These are phyloP conservation scores for Lecanicillium sp. DNA, from an alignment of 2,329 filamentous ascomycete species.

Conservation along the genomic window DNA sequence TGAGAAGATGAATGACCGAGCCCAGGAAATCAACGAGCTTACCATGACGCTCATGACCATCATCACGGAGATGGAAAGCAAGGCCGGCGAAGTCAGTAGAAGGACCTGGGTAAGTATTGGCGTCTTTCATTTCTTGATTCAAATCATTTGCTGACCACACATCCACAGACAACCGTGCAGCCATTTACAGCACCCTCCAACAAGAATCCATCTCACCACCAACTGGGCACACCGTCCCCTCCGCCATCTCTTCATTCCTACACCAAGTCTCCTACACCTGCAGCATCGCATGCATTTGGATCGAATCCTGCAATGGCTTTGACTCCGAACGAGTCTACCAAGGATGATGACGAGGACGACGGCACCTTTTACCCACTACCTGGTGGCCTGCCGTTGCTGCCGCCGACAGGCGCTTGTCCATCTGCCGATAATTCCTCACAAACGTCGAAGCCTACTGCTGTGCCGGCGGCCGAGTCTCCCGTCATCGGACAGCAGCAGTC, in stretches of 20 bases:
- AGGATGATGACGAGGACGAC: conserved; percentile 5
- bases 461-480: conserved; percentile 1
- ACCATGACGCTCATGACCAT: conserved; percentile 68
- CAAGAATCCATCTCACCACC: neutral
- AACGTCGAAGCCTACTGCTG: conserved; percentile 3
- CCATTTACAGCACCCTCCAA: conserved; percentile 2
- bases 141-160: too few relatives aligned
- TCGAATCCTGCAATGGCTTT: neutral
- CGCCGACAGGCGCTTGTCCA: conserved; percentile 1
- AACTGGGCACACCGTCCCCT: conserved; percentile 1
- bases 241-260: conserved; percentile 5
- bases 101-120: conserved; percentile 56
- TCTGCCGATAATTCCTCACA: neutral
- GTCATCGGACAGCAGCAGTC: neutral
- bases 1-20: conserved; percentile 64
- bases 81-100: conserved; percentile 75
- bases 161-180: too few relatives aligned
- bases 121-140: too few relatives aligned
- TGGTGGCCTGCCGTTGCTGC: conserved; percentile 6
- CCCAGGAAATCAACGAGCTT: conserved; percentile 58
- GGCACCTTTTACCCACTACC: conserved; percentile 7
- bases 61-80: conserved; percentile 76
- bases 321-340: conserved; percentile 6
- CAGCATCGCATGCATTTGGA: neutral
- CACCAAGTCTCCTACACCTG: conserved; percentile 2